Conservation (phyloP, 345 rosid species). For the Bruguiera gymnorhiza region DNA sequence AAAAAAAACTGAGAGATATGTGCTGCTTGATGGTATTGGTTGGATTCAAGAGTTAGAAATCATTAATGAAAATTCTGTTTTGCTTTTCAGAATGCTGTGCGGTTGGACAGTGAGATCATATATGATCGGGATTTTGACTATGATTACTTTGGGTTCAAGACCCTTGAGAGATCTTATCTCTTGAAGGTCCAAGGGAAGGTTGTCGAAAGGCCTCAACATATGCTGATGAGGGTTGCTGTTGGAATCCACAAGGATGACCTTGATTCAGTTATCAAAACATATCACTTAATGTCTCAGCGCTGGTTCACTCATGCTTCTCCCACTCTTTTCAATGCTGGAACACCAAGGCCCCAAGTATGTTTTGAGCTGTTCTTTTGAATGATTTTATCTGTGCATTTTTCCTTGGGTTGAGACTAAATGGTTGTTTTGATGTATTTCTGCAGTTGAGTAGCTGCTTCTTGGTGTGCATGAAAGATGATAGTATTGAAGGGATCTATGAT, state of each 20-base stretch:
- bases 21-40: not conserved
- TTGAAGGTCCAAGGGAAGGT: slow-evolving; percentile 80
- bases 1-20: not conserved
- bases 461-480: slow-evolving; percentile 90
- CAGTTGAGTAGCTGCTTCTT: slow-evolving; percentile 92
- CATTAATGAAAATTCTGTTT: not conserved
- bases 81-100: slow-evolving; percentile 60
- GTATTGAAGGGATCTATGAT: slow-evolving; percentile 91
- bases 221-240: slow-evolving; percentile 94
- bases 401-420: not conserved
- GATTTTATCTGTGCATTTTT: not conserved
- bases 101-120: slow-evolving; percentile 84
- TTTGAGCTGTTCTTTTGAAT: not conserved
- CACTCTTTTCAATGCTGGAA: slow-evolving; percentile 88
- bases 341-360: slow-evolving; percentile 81
- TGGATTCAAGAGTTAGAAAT: not conserved
- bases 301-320: slow-evolving; percentile 99
- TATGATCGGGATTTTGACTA: slow-evolving; percentile 91
- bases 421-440: slow-evolving; percentile 1
- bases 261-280: slow-evolving; percentile 68
- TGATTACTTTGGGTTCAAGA: slow-evolving; percentile 91
- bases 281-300: slow-evolving; percentile 89
- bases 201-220: slow-evolving; percentile 89
- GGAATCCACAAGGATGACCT: slow-evolving; percentile 79
- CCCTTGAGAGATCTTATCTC: slow-evolving; percentile 88